Conservation (phyloP, 352 stramenopile species). For the Stramenopiles sp. region DNA sequence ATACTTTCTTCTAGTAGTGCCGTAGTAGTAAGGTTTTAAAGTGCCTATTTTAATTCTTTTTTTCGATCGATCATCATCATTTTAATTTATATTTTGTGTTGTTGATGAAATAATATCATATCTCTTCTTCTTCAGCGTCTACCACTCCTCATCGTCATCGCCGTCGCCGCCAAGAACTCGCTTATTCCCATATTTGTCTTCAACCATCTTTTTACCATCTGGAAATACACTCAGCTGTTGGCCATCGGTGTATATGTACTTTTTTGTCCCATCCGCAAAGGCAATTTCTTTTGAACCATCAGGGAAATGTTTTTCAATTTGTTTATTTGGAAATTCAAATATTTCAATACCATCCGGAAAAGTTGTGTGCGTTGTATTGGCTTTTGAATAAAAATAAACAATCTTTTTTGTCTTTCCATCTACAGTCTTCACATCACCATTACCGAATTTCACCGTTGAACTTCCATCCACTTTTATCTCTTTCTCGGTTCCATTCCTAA, state of each 20-base stretch:
- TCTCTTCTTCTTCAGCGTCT: too few species aligned
- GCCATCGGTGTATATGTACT: conserved; percentile 46
- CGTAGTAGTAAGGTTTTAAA: too few species aligned
- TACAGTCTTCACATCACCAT: conserved; percentile 80
- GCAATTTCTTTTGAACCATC: conserved; percentile 77
- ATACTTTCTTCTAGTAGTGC: too few species aligned
- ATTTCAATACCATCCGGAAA: conserved; percentile 75
- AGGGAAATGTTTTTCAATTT: conserved; percentile 71
- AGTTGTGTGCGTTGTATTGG: conserved; percentile 75
- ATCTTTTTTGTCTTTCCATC: conserved; percentile 55
- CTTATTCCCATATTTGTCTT: conserved; percentile 41
- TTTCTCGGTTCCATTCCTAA: conserved; percentile 76
- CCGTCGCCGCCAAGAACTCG: too few species aligned
- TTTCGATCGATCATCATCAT: too few species aligned
- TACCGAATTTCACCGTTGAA: conserved; percentile 66
- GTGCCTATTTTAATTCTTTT: too few species aligned
- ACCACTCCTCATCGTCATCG: too few species aligned
- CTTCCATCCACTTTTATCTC: conserved; percentile 63
- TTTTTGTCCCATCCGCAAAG: conserved; percentile 78
- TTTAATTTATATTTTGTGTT: too few species aligned
- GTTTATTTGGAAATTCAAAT: conserved; percentile 85
- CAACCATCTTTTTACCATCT: conserved; percentile 53
- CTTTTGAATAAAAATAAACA: conserved; percentile 78
- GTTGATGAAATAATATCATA: too few species aligned
- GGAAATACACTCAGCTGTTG: conserved; percentile 54